Conservation (phyloP, 1,139 yeast species). For the Candida sp. region DNA sequence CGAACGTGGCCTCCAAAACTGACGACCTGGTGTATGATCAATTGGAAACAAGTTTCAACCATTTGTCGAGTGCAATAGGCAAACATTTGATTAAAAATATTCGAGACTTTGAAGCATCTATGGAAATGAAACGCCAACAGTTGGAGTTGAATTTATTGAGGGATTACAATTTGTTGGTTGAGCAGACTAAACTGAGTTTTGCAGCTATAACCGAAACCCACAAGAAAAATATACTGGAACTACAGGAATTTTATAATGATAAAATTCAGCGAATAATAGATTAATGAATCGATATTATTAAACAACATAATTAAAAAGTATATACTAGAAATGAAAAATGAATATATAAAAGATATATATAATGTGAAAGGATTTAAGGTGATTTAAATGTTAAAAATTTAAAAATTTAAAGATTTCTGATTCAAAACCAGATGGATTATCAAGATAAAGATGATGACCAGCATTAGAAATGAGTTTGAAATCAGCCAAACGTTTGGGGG, state of each 20-base stretch:
- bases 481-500: conserved; percentile 21
- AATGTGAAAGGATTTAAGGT: too few species aligned
- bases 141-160: neutral
- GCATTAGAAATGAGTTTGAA: conserved; percentile 51
- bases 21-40: neutral
- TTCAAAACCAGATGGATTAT: conserved; percentile 49
- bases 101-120: neutral
- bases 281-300: neutral
- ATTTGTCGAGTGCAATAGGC: neutral
- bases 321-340: neutral
- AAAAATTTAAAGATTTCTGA: conserved; percentile 42
- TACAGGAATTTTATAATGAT: neutral
- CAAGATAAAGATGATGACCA: conserved; percentile 80
- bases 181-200: neutral
- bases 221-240: neutral
- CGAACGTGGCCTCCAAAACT: neutral
- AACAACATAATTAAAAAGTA: neutral
- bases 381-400: conserved; percentile 3
- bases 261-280: neutral
- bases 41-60: conserved; percentile 1
- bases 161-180: neutral
- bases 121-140: neutral
- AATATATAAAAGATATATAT: neutral
- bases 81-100: neutral
- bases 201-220: neutral